Evolutionary conservation across 352 stramenopile species (phyloP), one percentile per base, ranked within the genome.

Genomic region (Elongisporangium senticosum): DNA sequence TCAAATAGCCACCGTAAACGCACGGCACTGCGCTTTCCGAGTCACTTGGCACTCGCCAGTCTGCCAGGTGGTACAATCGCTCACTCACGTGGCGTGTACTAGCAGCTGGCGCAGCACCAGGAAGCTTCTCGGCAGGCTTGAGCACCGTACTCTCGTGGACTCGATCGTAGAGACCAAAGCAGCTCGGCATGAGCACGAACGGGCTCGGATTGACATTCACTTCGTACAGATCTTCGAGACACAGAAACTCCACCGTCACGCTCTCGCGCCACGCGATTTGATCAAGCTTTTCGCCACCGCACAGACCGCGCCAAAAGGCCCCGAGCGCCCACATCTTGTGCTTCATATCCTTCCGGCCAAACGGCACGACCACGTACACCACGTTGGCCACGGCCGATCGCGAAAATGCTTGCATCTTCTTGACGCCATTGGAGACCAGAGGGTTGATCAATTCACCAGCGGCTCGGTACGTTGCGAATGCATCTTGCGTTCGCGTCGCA

Each of bases 311-410:
- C 4, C 68, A 71, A 49, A 92, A 87, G 8, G 83, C 78, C 13
- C 83, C 83, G 6, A 92, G 59, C 6, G 69, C 54, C 83, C 83
- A 92, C 64, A 82, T 72, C 56, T 86, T 87, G 62, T 92, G 83
- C 57, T 83, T 86, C 15, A 89, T 67, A 58, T 92, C 80, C 13
- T 67, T 69, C 37, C 79, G 68, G 5, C 78, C 74, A 49, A 90
- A 80, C 3, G 83, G 83, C 1, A 80, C 78, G 0, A 90, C 79
- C n/a, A 92, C 47, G 53, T 85, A 90, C 24, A 92, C 69, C 14
- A 92, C 79, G 49, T 74, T 89, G 21, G 72, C 74, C 13, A 89
- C 78, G 7, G 79, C 67, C 15, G 74, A 86, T 48, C 79, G 67
- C 15, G 77, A 78, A 55, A 89, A 90, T 1, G 77, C 75, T 58